phyloP scores from a whole-genome alignment of 2,329 filamentous ascomycete species.

The Claviceps humidiphila region DNA sequence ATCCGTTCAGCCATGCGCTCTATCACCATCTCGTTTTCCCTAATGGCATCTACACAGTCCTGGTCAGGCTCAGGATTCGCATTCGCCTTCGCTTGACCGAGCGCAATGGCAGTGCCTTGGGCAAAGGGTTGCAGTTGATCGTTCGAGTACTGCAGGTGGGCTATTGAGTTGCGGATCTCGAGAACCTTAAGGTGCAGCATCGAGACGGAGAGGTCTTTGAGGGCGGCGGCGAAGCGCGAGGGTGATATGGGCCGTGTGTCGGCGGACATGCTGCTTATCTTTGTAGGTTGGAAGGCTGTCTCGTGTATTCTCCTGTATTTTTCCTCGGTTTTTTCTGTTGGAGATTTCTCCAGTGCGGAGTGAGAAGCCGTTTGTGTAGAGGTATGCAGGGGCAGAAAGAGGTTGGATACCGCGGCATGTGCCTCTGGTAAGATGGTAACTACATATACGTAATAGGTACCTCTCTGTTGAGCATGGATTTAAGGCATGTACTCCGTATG shows the following conservation, averaged over 20 bases:
- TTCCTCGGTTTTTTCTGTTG: background rate
- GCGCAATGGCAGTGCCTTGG: conserved; percentile 29
- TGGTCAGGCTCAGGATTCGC: conserved; percentile 36
- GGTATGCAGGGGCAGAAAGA: too few species aligned
- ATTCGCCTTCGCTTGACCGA: conserved; percentile 8
- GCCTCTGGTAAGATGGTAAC: too few species aligned
- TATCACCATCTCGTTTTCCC: conserved; percentile 58
- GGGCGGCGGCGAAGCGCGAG: conserved; percentile 50
- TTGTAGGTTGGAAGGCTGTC: too few species aligned
- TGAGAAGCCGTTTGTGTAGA: too few species aligned
- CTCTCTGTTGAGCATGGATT: too few species aligned
- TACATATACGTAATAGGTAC: too few species aligned
- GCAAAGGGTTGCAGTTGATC: conserved; percentile 58
- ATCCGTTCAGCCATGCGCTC: conserved; percentile 54
- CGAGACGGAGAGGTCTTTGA: conserved; percentile 51
- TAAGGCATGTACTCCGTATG: too few species aligned
- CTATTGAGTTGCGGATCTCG: conserved; percentile 62
- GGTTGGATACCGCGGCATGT: too few species aligned
- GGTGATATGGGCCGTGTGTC: conserved; percentile 48
- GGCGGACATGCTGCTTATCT: conserved; percentile 40
- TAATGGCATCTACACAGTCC: conserved; percentile 62
- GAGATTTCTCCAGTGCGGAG: too few species aligned
- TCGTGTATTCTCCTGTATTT: background rate
- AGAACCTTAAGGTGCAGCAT: conserved; percentile 61
- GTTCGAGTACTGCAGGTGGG: conserved; percentile 63